A percentile compares a stretch with the other conserved stretches of the same genome.
These are phyloP conservation scores for Hypoxylon crocopeplum DNA, from an alignment of 495 filamentous ascomycete genomes.

Conservation along the genomic window DNA sequence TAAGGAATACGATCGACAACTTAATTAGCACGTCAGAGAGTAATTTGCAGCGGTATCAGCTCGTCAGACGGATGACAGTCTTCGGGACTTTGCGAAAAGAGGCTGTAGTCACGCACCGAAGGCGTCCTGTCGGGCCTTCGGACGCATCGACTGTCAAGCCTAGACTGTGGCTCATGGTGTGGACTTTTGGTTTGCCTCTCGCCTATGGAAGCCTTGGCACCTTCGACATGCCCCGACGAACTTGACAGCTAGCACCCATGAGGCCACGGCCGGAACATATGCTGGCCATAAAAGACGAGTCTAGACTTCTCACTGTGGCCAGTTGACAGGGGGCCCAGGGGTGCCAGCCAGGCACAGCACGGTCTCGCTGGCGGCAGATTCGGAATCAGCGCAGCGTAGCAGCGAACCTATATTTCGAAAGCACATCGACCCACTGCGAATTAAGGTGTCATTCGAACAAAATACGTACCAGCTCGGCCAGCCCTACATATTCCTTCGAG, in stretches of 20 bases:
- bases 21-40: constrained; percentile 1
- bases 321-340: neutral
- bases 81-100: constrained; percentile 13
- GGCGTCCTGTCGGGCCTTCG: constrained; percentile 20
- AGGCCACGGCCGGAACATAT: constrained; percentile 8
- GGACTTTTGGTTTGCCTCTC: constrained; percentile 13
- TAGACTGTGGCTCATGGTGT: constrained; percentile 27
- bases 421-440: constrained; percentile 11
- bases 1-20: constrained; percentile 6
- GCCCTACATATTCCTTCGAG: constrained; percentile 18
- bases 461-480: constrained; percentile 21
- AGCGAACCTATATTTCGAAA: constrained; percentile 13
- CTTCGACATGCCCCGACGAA: constrained; percentile 11
- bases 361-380: constrained; percentile 14
- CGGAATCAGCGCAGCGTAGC: constrained; percentile 25
- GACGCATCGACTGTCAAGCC: constrained; percentile 14
- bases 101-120: constrained; percentile 2
- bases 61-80: constrained; percentile 14
- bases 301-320: constrained; percentile 14
- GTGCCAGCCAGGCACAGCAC: constrained; percentile 7
- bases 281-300: constrained; percentile 20
- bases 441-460: constrained; percentile 27
- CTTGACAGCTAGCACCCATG: constrained; percentile 4
- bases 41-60: constrained; percentile 14
- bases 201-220: constrained; percentile 27